Evolutionary conservation across 306 rosid genomes (phyloP), one percentile per base, ranked within the genome.

Genomic region (Inga leiocalycina): DNA sequence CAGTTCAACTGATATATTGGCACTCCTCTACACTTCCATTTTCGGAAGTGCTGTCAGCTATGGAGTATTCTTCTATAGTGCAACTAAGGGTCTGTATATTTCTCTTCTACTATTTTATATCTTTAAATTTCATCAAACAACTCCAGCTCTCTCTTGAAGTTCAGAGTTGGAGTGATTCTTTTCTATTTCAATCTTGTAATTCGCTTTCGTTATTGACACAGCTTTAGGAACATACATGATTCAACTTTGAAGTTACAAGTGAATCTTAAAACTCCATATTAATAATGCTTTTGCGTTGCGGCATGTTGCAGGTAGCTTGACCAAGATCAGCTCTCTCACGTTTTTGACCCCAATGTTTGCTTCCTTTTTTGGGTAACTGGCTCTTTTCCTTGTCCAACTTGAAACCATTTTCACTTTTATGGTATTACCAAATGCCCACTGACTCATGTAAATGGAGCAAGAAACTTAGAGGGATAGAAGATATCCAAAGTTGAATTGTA

Each of bases 331-430:
- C 82, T 95, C 98, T 74, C 94, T 95, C 52, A 95, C 98, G 24
- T 95, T 95, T 90, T 90, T 95, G 80, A 95, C 98, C 46, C 98
- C 98, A 78, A 93, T 95, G 98, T 95, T 95, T 84, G 98, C 98
- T 72, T 95, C 98, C 75, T 79, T 92, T 82, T 95, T 95, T 78
- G 98, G 98, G 98, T 56, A 56, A 56, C 27, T 20, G 64, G 10
- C 27, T 62, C 15, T 3, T 27, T 62, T 64, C 17, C 10, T 64
- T 12, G 37, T 11, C 20, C 70, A 64, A 30, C 41, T 24, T 62
- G 11, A 10, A 24, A 27, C 17, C 34, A 11, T 24, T 62, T 27
- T 62, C 68, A 62, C 37, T 27, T 62, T 64, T 30, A 64, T 30
- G 15, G 6, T 62, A 32, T 32, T 24, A 10, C 68, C 16, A 27